Percentiles rank a stretch among this genome's conserved stretches.
These are phyloP conservation scores for Flaveria brownii DNA, from an alignment of 129 eudicot genomes.

Conservation along the genomic window DNA sequence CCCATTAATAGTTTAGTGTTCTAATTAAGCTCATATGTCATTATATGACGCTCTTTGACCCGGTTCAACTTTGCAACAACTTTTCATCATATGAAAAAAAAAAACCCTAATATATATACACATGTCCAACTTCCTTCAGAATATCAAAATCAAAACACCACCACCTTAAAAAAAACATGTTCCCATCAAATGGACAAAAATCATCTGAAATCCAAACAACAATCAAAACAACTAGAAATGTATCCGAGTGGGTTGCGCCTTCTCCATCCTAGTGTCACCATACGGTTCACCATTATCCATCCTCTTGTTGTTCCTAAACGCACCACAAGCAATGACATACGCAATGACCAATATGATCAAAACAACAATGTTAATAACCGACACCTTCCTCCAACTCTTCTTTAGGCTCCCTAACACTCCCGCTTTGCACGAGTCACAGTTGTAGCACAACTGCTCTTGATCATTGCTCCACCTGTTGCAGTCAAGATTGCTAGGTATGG, in stretches of 20 bases:
- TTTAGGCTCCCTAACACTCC: conserved; percentile 83
- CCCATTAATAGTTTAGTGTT: no score
- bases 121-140: conserved; percentile 24
- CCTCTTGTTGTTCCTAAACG: conserved; percentile 82
- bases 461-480: conserved; percentile 77
- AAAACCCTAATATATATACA: conserved; percentile 23
- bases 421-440: conserved; percentile 85
- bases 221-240: conserved; percentile 47
- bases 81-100: not conserved
- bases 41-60: no score
- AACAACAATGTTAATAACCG: conserved; percentile 78
- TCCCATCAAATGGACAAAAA: conserved; percentile 20
- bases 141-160: conserved; percentile 17
- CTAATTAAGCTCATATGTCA: no score
- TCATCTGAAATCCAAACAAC: conserved; percentile 30
- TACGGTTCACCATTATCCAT: conserved; percentile 81
- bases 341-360: conserved; percentile 72
- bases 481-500: conserved; percentile 45
- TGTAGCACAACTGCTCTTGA: conserved; percentile 70
- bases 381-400: conserved; percentile 95
- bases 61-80: not conserved
- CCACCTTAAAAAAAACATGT: conserved; percentile 1
- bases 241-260: conserved; percentile 76
- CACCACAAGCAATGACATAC: conserved; percentile 72
- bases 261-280: conserved; percentile 88